Evolutionary conservation across 225 moss, liverwort and hornwort genomes (phyloP).

Genomic region (Marchantia paleacea): DNA sequence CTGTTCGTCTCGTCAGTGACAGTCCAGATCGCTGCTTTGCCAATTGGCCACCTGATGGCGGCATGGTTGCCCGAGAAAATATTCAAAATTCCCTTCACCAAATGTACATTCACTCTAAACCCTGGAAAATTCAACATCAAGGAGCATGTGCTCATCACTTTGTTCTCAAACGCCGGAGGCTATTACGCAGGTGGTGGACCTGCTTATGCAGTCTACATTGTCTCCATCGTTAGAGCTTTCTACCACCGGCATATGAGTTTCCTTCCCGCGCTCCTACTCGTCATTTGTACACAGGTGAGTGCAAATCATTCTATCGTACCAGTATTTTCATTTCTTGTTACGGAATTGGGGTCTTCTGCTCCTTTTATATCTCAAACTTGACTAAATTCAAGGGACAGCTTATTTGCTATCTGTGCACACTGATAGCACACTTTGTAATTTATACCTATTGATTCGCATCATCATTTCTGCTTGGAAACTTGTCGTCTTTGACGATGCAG

Average conservation of each 20-base stretch:
- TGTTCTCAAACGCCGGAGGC: conserved; percentile 33
- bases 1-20: conserved; percentile 12
- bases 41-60: conserved; percentile 32
- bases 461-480: neutral
- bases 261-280: conserved; percentile 14
- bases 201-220: conserved; percentile 25
- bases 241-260: conserved; percentile 21
- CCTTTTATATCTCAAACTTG: neutral
- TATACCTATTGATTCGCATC: neutral
- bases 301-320: neutral
- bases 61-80: conserved; percentile 10
- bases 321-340: neutral
- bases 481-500: conserved; percentile 37
- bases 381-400: neutral
- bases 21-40: conserved; percentile 20
- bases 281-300: conserved; percentile 27
- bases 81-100: neutral
- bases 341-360: neutral
- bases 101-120: conserved; percentile 12
- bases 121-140: conserved; percentile 35
- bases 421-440: neutral
- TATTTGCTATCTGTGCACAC: too few species aligned
- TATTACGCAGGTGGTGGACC: neutral
- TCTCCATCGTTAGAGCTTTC: conserved; percentile 21
- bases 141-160: conserved; percentile 40